These are phyloP conservation scores for Termitomyces sp. DNA, from an alignment of 768 basidiomycete species.

Conservation along the genomic window DNA sequence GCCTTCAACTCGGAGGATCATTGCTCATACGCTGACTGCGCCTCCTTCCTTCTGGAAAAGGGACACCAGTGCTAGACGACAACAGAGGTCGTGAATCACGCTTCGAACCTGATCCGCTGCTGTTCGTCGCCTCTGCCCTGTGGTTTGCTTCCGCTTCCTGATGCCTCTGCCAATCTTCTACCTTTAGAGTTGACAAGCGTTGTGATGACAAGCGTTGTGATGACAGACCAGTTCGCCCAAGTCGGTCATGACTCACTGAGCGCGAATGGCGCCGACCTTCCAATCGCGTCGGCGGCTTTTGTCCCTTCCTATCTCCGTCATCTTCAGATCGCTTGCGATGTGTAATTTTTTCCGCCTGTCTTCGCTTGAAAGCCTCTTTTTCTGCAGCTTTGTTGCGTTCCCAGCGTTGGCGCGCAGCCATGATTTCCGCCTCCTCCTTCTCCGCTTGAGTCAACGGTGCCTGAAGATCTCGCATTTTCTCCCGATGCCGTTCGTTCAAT, in stretches of 20 bases:
- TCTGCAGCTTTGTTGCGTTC: conserved; percentile 71
- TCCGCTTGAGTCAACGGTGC: conserved; percentile 77
- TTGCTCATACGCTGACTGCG: conserved; percentile 26
- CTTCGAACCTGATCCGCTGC: conserved; percentile 19
- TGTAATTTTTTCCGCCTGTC: conserved; percentile 67
- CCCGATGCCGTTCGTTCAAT: conserved; percentile 77
- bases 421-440: conserved; percentile 69
- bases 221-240: conserved; percentile 38
- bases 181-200: conserved; percentile 70
- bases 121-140: conserved; percentile 2
- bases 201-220: conserved; percentile 57
- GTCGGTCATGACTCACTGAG: conserved; percentile 56
- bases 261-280: conserved; percentile 41
- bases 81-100: conserved; percentile 28
- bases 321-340: conserved; percentile 42
- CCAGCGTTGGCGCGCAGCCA: conserved; percentile 77
- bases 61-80: conserved; percentile 33
- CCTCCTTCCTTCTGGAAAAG: conserved; percentile 46
- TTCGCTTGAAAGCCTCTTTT: conserved; percentile 63
- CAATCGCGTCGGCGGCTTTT: conserved; percentile 23
- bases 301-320: conserved; percentile 27
- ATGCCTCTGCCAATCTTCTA: conserved; percentile 80
- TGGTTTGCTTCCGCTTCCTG: conserved; percentile 39
- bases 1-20: conserved; percentile 24
- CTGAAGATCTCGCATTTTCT: conserved; percentile 79